A percentile compares a stretch with the other conserved stretches of the same genome.
phyloP scores from a whole-genome alignment of 768 basidiomycete species.

The Coprinopsis marcescibilis region DNA sequence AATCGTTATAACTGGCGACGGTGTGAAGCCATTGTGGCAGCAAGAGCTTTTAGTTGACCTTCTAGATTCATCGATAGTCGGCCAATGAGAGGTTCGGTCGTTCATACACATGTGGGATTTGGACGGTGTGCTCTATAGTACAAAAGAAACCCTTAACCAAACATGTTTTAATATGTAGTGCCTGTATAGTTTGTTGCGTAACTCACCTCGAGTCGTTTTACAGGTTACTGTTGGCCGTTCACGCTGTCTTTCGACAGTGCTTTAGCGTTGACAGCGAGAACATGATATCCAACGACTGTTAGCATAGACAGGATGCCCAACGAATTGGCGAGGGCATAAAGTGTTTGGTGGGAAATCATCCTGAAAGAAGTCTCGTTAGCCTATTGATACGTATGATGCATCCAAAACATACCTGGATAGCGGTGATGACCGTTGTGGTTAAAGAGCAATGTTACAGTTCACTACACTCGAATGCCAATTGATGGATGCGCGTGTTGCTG shows the following conservation, averaged over 20 bases:
- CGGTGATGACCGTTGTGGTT: too few relatives aligned
- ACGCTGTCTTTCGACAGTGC: slow-evolving; percentile 3
- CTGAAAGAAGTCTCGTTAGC: slow-evolving; percentile 9
- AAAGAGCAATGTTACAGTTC: too few relatives aligned
- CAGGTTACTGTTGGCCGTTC: slow-evolving; percentile 2
- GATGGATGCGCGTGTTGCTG: slow-evolving; percentile 6
- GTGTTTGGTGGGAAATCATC: slow-evolving; percentile 79
- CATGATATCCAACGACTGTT: slow-evolving; percentile 84
- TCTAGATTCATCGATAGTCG: too few relatives aligned
- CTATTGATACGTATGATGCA: too few relatives aligned
- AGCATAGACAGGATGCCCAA: slow-evolving; percentile 84
- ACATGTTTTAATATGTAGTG: not conserved
- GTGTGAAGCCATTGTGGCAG: too few relatives aligned
- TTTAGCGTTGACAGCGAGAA: slow-evolving; percentile 75
- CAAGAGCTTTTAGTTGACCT: too few relatives aligned
- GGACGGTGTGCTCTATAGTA: not conserved
- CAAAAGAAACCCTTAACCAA: not conserved
- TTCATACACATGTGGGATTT: too few relatives aligned
- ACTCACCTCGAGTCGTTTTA: not conserved
- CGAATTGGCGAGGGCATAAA: slow-evolving; percentile 77
- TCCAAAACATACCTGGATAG: too few relatives aligned
- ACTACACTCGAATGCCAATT: too few relatives aligned
- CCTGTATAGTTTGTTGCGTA: not conserved
- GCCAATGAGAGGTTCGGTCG: too few relatives aligned
- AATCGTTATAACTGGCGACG: too few relatives aligned